Base-by-base conservation (phyloP, 768 basidiomycete species). In the Guyanaporus albipodus region DNA sequence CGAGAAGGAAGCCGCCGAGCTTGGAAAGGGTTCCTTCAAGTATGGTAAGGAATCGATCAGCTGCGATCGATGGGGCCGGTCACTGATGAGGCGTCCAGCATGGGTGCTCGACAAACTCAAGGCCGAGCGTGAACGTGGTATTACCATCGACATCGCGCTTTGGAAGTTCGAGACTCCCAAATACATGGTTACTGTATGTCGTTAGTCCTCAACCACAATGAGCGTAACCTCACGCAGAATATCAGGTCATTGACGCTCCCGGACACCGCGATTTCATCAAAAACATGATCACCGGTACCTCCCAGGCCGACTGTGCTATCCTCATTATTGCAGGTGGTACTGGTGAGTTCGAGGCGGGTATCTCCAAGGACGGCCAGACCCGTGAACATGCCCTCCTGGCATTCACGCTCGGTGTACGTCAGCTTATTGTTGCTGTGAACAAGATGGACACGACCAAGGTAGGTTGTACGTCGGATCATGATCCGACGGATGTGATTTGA, bases 151-250 rank as follows among this genome's bases (percentile, higher is more conserved):
- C 82, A 99, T 99, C 71, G 95, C 95, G 56, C 91, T 99, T 72
- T 99, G 95, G 96, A 98, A 98, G 77, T 99, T 99, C 85, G 96
- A 99, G 79, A 99, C 96, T 58, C 94, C 95, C 69, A 93, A 87
- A 70, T 98, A 68, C 81, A 80, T 83, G 76, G 91, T 96, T 63
- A 92, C 90, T 35, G 90, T 91, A 71, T 49, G 87, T 76, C 24
- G 26, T 38, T 19, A 18, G 29, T 42, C 39, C 38, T 33, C 18
- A 3, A 14, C 18, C 29, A 19, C 9, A n/a, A 18, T 15, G 26
- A 49, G 37, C 17, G n/a, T 4, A 40, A 38, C 45, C 46, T 49
- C 21, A 43, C 38, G 8, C 18, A 2, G n/a, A 53, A 39, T 42
- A 52, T 41, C 58, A 90, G 91, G 92, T 99, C 76, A 98, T 98